These are phyloP conservation scores for Penicillium simplicissimum DNA, from an alignment of 495 filamentous ascomycete species.

Conservation along the genomic window DNA sequence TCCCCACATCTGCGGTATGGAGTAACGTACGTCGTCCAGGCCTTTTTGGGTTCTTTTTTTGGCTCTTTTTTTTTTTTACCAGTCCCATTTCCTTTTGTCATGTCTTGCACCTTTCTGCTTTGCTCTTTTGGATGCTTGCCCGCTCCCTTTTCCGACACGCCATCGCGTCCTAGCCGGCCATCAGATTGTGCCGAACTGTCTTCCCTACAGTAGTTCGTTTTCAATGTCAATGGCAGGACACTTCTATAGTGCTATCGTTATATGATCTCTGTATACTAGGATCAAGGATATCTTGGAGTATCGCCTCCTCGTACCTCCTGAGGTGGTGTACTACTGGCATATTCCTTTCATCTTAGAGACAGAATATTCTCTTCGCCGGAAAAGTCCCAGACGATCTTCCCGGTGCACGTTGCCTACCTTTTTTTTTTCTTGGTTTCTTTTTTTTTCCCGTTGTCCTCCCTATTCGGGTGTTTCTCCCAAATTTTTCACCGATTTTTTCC, in stretches of 20 bases:
- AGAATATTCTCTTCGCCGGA: background rate
- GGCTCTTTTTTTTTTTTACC: background rate
- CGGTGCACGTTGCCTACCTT: constrained; percentile 18
- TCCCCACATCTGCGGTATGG: constrained; percentile 23
- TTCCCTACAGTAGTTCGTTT: background rate
- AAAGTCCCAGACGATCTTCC: constrained; percentile 11
- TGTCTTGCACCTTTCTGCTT: background rate
- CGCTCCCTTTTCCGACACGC: background rate
- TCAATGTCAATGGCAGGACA: background rate
- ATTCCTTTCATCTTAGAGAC: background rate
- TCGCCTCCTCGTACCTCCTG: background rate
- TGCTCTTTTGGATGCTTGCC: background rate
- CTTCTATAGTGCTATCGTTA: background rate
- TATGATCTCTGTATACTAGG: background rate
- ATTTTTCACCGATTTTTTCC: constrained; percentile 21
- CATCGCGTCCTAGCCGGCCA: background rate
- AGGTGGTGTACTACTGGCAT: background rate
- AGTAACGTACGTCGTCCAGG: constrained; percentile 11
- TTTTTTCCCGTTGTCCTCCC: constrained; percentile 9
- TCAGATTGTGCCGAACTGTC: constrained; percentile 1
- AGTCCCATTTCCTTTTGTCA: background rate
- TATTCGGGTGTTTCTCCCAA: background rate
- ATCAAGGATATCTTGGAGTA: background rate
- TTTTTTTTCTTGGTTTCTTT: constrained; percentile 19
- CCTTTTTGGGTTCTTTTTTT: background rate